Evolutionary conservation across 441 rosid species (phyloP).

Genomic region (Macaranga tanarius): DNA sequence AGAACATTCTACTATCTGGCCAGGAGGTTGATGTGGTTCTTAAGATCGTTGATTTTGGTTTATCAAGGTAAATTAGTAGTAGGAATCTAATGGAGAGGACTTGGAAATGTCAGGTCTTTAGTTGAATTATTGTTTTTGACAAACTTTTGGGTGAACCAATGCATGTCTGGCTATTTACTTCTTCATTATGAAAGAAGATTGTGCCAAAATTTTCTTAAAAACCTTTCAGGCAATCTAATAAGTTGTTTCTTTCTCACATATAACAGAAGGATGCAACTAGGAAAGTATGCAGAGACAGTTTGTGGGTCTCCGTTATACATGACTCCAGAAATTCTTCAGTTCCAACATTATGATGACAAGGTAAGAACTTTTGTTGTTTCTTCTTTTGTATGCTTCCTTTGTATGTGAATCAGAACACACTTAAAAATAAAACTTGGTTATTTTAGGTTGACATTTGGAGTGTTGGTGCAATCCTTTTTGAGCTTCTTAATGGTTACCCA

Average conservation of each 20-base stretch:
- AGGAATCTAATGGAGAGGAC: neutral
- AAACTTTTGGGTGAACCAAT: neutral
- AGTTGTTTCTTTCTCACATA: neutral
- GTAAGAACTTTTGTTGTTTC: slow-evolving; percentile 23
- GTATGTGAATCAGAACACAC: neutral
- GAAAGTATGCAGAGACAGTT: slow-evolving; percentile 45
- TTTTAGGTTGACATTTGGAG: slow-evolving; percentile 76
- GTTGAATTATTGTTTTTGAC: slow-evolving; percentile 1
- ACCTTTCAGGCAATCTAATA: neutral
- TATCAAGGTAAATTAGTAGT: slow-evolving; percentile 45
- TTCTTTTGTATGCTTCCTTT: neutral
- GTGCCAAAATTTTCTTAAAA: neutral
- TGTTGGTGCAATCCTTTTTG: slow-evolving; percentile 62
- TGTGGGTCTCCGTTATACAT: slow-evolving; percentile 71
- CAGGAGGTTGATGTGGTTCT: slow-evolving; percentile 42
- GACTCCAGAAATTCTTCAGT: slow-evolving; percentile 80
- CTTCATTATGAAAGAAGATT: neutral
- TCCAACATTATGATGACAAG: slow-evolving; percentile 60
- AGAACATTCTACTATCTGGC: slow-evolving; percentile 61
- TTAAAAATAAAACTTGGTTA: slow-evolving; percentile 16
- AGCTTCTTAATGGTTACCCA: slow-evolving; percentile 64
- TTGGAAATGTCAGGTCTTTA: neutral
- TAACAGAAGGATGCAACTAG: slow-evolving; percentile 42
- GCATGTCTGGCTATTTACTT: neutral
- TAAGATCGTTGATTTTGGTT: slow-evolving; percentile 75